Evolutionary conservation across 169 alveolate genomes (phyloP).

Genomic region (Plasmodium blacklocki): DNA sequence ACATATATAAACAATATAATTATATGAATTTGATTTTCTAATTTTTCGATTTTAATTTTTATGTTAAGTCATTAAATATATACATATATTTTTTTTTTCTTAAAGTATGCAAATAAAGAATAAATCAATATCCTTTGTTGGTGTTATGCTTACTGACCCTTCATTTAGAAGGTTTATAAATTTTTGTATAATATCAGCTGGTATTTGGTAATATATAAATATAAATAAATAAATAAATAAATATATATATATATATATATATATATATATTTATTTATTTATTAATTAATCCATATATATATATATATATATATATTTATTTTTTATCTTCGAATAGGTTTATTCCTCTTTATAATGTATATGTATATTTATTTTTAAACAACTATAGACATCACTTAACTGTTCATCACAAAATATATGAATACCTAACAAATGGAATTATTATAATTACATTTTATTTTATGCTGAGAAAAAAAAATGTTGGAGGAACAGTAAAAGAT

Average conservation of each 20-base stretch:
- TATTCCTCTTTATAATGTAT: slow-evolving; percentile 51
- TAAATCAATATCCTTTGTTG: slow-evolving; percentile 37
- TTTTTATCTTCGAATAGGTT: slow-evolving; percentile 19
- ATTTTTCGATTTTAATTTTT: too few species aligned
- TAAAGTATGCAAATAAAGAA: slow-evolving; percentile 53
- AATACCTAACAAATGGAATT: slow-evolving; percentile 33
- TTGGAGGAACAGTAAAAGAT: slow-evolving; percentile 48
- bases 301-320: not conserved
- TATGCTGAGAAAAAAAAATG: slow-evolving; percentile 7
- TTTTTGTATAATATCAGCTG: slow-evolving; percentile 23
- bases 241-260: not conserved
- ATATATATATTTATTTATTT: not conserved
- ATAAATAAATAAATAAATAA: not conserved
- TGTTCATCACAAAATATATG: slow-evolving; percentile 22
- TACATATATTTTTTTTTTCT: not conserved
- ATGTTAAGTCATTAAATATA: too few species aligned
- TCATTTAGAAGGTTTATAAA: slow-evolving; percentile 28
- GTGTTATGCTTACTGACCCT: slow-evolving; percentile 51
- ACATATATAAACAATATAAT: too few species aligned
- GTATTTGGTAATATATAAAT: slow-evolving; percentile 37
- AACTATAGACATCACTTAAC: slow-evolving; percentile 6
- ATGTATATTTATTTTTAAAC: slow-evolving; percentile 11
- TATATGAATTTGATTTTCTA: too few species aligned
- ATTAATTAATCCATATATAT: not conserved
- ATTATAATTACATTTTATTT: slow-evolving; percentile 27